Evolutionary conservation across 2,329 filamentous ascomycete genomes (phyloP), one percentile per base, ranked within the genome.

Genomic region (Ceratocystis cacaofunesta): DNA sequence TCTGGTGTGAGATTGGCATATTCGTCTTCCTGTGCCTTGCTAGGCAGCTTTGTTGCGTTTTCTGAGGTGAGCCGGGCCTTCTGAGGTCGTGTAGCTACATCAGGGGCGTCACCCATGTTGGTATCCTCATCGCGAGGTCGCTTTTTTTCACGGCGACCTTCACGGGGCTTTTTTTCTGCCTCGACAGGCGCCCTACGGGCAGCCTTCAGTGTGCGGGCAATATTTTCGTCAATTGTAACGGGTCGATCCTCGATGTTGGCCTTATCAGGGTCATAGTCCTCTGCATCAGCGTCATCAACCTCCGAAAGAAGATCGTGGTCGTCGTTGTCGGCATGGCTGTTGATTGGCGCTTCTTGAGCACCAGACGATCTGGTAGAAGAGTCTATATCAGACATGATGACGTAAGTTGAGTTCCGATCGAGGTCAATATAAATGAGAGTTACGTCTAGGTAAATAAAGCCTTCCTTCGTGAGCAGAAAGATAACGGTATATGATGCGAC

Each of bases 1-100:
- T 94, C 90, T 0, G 91, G 90, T 22, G 88, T 87, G 70, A 97
- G 76, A 68, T 87, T 80, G 71, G 90, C 89, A 68, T 95, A 90
- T 68, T 89, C 85, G 4, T 85, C 82, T 67, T 86, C 83, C 2
- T 80, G 80, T 22, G 77, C 75, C 1, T 76, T 69, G 15, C 72
- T 71, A 41, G 76, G 77, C 63, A 77, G 79, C 28, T 73, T 75
- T 69, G 77, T 78, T 22, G 73, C 71, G 69, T 78, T 78, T 32
- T 75, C 77, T 63, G 77, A 79, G 28, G 73, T 76, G 69, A 75
- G 69, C 68, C 77, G 77, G 69, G 79, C 76, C 72, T 82, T 80
- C 62, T 79, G 74, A 43, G 76, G 74, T 64, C 78, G 73, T 65
- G 77, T 66, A 5, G 25, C 30, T 19, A 75, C 76, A 52, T 76